Evolutionary conservation across 2,329 filamentous ascomycete genomes (phyloP), one percentile per base, ranked within the genome.

Genomic region (Nigrospora oryzae): DNA sequence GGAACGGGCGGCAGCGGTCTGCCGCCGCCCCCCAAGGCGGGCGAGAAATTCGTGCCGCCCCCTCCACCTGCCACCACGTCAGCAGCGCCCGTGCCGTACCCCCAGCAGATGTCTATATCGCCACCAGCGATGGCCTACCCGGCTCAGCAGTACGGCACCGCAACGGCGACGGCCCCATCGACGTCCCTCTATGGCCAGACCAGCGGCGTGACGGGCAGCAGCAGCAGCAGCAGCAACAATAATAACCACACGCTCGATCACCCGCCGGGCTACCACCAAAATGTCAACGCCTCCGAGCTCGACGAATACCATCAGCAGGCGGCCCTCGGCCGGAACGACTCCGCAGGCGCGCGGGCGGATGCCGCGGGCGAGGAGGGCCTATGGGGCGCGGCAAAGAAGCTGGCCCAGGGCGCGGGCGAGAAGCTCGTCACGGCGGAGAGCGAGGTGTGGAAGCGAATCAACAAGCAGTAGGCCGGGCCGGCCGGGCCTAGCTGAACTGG

Each of bases 391-490:
- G 77, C 77, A 11, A 79, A 75, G 66, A 79, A 76, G 59, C 72
- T 75, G 68, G 76, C 74, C 38, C 64, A 69, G 47, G 70, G 69
- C 32, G 79, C 78, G 7, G 78, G 79, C 42, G 72, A 73, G 49
- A 77, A 71, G 57, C 61, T 83, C 28, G 74, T 71, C 10, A 74
- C 71, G 13, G 77, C 76, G 13, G 79, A 83, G 65, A 67, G 65
- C 42, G 77, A 81, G 60, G 71, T 83, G 19, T 83, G 79, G 79
- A 74, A 72, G 62, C 73, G 70, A 56, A 77, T 83, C 56, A 82
- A 79, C 62, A 79, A 77, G 63, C 67, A 74, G 40, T 74, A 67
- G 38, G 34, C 33, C 14, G 23, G 23, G 7, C 23, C 23, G 10
- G 23, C 23, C 23, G 23, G 23, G 7, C 23, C 23, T 28, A 28